phyloP scores from a whole-genome alignment of 2,329 filamentous ascomycete species.

The Bipolaris oryzae region DNA sequence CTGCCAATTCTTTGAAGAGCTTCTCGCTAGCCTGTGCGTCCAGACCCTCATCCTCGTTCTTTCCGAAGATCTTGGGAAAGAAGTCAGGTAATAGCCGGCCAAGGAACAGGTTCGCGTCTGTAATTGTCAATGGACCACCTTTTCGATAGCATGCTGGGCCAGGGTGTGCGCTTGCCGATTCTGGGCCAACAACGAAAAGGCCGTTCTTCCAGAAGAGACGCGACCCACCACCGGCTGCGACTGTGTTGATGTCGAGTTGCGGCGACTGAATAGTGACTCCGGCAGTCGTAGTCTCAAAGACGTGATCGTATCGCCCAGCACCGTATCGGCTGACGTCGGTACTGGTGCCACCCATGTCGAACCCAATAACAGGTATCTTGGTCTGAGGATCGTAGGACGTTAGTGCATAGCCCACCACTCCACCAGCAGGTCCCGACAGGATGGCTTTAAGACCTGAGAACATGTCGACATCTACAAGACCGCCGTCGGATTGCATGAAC shows the following conservation, averaged over 20 bases:
- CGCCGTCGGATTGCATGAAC: slow-evolving; percentile 91
- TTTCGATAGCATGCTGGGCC: slow-evolving; percentile 92
- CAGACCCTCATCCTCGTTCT: slow-evolving; percentile 81
- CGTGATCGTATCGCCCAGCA: slow-evolving; percentile 85
- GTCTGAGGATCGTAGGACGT: slow-evolving; percentile 87
- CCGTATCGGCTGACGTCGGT: slow-evolving; percentile 91
- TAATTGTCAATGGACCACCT: slow-evolving; percentile 87
- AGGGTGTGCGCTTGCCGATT: slow-evolving; percentile 86
- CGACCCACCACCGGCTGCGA: slow-evolving; percentile 87
- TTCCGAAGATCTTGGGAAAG: slow-evolving; percentile 94
- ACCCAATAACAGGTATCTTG: slow-evolving; percentile 85
- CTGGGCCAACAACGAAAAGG: slow-evolving; percentile 86
- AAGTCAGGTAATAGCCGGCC: slow-evolving; percentile 86
- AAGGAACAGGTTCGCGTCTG: slow-evolving; percentile 86
- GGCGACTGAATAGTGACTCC: slow-evolving; percentile 94
- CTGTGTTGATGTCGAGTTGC: slow-evolving; percentile 92
- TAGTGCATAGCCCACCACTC: slow-evolving; percentile 89
- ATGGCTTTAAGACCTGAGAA: slow-evolving; percentile 88
- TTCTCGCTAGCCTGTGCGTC: slow-evolving; percentile 77
- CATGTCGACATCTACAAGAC: slow-evolving; percentile 71
- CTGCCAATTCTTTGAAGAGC: slow-evolving; percentile 75
- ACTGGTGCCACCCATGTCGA: slow-evolving; percentile 94
- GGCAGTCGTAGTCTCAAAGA: slow-evolving; percentile 91
- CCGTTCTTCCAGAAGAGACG: slow-evolving; percentile 87
- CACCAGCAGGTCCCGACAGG: slow-evolving; percentile 87